phyloP scores from a whole-genome alignment of 2,329 filamentous ascomycete genomes.

The Colletotrichum tropicicola region DNA sequence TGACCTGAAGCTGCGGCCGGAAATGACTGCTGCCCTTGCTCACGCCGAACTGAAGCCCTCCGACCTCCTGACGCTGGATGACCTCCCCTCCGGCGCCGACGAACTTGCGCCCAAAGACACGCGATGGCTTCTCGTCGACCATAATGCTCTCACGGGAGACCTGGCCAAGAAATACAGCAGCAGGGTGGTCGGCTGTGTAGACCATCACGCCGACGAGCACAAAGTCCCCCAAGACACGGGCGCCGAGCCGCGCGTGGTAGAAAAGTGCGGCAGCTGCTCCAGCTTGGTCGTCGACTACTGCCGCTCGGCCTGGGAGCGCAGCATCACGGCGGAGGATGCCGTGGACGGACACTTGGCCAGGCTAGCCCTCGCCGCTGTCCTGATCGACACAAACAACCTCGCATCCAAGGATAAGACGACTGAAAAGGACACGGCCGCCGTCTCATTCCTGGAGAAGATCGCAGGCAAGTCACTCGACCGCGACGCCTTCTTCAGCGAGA shows the following conservation, averaged over 20 bases:
- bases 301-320: constrained; percentile 63
- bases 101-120: constrained; percentile 63
- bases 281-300: constrained; percentile 74
- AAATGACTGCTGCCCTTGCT: constrained; percentile 72
- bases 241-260: constrained; percentile 67
- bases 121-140: constrained; percentile 80
- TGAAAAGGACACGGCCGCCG: constrained; percentile 65
- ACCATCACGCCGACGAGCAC: constrained; percentile 82
- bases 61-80: constrained; percentile 71
- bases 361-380: constrained; percentile 74
- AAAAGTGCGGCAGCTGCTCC: constrained; percentile 76
- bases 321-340: constrained; percentile 39
- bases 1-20: constrained; percentile 77
- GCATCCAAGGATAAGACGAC: constrained; percentile 71
- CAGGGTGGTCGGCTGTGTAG: constrained; percentile 72
- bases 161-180: constrained; percentile 62
- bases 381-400: constrained; percentile 78
- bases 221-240: constrained; percentile 55
- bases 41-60: constrained; percentile 65
- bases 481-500: constrained; percentile 64
- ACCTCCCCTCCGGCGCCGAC: constrained; percentile 47
- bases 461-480: constrained; percentile 56
- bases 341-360: constrained; percentile 69
- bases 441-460: constrained; percentile 62
- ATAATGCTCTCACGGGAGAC: constrained; percentile 75